Base-by-base conservation (phyloP, 1,284 basidiomycete genomes). In the Pyrrhoderma noxium region DNA sequence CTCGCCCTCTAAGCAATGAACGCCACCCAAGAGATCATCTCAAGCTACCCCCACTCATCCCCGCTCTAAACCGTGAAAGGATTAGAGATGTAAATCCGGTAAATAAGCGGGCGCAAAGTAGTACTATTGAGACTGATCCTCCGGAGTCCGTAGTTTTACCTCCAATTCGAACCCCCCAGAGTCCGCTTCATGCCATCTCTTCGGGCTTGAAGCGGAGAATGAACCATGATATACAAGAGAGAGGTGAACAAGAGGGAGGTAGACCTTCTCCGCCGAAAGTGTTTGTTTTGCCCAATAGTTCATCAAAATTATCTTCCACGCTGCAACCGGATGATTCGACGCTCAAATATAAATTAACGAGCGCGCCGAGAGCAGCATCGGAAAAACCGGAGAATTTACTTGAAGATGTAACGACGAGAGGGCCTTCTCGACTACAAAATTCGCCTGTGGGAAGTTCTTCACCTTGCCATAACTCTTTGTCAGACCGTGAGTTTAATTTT, bases 61-160 rank as follows among this genome's bases (percentile, higher is more conserved):
- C 27, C 27, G 27, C 11, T 31, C 11, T 31, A 31, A 31, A 31
- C 27, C 27, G 27, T 31, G 27, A 31, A 31, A 31, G 27, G 27
- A 8, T 14, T 23, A 14, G 42, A n/a, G 42, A 44, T 21, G 42
- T 27, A 8, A 23, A 44, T 44, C 42, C 27, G 27, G 27, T 31
- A 11, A 5, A 31, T 31, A 31, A 31, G 11, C 27, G 27, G 27
- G 27, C 27, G 27, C 27, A 31, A 31, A 31, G 27, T 31, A 31
- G 11, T 11, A 11, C 5, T 31, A 5, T 31, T 11, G 27, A 40
- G 43, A 19, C 25, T 23, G 45, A 41, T 27, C 14, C 37, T 16
- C 22, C 45, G 38, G 51, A 47, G 51, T 52, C 51, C 45, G 45
- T 52, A 38, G 38, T 47, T n/a, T 37, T 52, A 45, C 51, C 51